Conservation (phyloP, 257 asterid genomes). For the Scutellaria minor region DNA sequence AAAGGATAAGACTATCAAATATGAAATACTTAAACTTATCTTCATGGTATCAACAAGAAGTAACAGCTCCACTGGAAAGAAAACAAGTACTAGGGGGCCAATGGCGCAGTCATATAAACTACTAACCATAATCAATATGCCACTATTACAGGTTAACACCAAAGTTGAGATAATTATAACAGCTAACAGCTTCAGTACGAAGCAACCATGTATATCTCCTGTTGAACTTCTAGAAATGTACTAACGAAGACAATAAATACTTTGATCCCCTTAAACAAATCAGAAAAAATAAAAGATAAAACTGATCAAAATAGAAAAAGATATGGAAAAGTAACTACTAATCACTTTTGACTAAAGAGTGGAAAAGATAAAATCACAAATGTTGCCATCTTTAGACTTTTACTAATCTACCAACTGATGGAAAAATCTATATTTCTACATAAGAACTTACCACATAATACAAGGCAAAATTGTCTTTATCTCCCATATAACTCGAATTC, state of each 20-base stretch:
- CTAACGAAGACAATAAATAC: not conserved
- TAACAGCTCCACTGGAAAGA: not conserved
- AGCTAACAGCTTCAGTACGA: not conserved
- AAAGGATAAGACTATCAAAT: no score
- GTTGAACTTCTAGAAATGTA: not conserved
- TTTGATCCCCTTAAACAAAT: constrained; percentile 5
- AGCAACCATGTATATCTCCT: constrained; percentile 9
- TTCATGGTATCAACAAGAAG: no score
- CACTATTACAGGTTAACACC: not conserved
- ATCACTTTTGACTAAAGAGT: not conserved
- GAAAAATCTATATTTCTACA: constrained; percentile 12
- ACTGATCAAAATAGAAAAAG: not conserved
- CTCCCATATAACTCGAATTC: constrained; percentile 86
- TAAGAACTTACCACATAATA: constrained; percentile 76
- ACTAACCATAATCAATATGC: not conserved
- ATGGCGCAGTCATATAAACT: constrained; percentile 2
- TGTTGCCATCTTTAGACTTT: not conserved
- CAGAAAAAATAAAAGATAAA: not conserved
- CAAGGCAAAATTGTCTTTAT: constrained; percentile 73
- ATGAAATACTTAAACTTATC: no score
- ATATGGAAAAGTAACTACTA: not conserved
- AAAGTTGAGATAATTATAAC: not conserved
- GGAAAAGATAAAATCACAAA: constrained; percentile 12
- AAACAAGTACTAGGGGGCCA: not conserved
- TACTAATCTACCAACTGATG: not conserved